Percentiles rank a stretch among this genome's conserved stretches.
These are phyloP conservation scores for Chaetomium strumarium DNA, from an alignment of 2,329 filamentous ascomycete species.

Conservation along the genomic window DNA sequence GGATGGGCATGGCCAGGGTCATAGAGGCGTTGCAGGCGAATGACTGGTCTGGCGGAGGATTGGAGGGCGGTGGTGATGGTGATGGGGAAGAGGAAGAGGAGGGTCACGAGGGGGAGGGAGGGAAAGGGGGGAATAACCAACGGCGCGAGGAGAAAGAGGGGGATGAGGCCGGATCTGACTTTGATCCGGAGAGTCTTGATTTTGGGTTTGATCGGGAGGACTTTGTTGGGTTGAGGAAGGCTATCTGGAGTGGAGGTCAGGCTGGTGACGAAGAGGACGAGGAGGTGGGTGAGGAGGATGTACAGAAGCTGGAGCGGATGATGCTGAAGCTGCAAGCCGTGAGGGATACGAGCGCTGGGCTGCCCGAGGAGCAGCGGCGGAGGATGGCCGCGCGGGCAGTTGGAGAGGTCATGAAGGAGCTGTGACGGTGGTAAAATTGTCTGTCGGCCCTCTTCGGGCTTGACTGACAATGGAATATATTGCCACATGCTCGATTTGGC, in stretches of 20 bases:
- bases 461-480: too few species aligned
- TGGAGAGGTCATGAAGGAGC: conserved; percentile 57
- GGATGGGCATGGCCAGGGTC: conserved; percentile 52
- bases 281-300: conserved; percentile 42
- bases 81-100: conserved; percentile 24
- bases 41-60: conserved; percentile 47
- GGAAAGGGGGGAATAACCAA: background rate
- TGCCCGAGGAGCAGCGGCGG: conserved; percentile 56
- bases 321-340: conserved; percentile 60
- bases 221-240: conserved; percentile 45
- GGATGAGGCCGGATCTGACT: conserved; percentile 29
- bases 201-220: conserved; percentile 49
- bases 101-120: conserved; percentile 24
- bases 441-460: too few species aligned
- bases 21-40: conserved; percentile 59
- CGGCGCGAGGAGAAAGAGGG: background rate
- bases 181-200: conserved; percentile 44
- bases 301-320: conserved; percentile 56
- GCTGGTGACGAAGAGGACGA: conserved; percentile 28
- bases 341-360: conserved; percentile 51
- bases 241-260: conserved; percentile 41
- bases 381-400: conserved; percentile 57
- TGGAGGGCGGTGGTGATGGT: conserved; percentile 27
- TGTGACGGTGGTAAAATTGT: conserved; percentile 25
- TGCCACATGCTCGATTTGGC: too few species aligned